A percentile compares a stretch with the other conserved stretches of the same genome.
phyloP scores from a whole-genome alignment of 805 yeast genomes.

The Priceomyces castillae region DNA sequence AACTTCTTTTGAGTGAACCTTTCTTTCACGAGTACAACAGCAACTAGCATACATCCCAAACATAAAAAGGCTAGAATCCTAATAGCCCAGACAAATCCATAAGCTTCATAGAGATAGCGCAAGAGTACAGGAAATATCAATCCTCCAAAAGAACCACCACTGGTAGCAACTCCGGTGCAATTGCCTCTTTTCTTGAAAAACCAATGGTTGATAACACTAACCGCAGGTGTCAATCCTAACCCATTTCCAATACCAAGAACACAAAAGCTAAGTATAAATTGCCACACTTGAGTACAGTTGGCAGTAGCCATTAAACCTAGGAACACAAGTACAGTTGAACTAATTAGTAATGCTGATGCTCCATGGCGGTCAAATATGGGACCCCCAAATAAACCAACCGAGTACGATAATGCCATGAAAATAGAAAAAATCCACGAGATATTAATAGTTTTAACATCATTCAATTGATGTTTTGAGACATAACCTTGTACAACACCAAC shows the following conservation, averaged over 20 bases:
- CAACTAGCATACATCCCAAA: conserved; percentile 21
- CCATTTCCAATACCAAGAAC: conserved; percentile 60
- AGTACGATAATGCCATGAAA: conserved; percentile 47
- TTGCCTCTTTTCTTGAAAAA: conserved; percentile 44
- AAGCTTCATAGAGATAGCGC: conserved; percentile 38
- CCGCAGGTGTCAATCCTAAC: conserved; percentile 56
- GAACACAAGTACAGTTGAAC: conserved; percentile 43
- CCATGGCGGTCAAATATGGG: conserved; percentile 66
- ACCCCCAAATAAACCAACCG: conserved; percentile 52
- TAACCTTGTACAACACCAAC: conserved; percentile 64
- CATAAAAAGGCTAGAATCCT: conserved; percentile 43
- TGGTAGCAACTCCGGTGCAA: conserved; percentile 56
- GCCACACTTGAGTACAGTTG: conserved; percentile 51
- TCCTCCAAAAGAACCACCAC: conserved; percentile 71
- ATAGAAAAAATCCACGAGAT: conserved; percentile 67
- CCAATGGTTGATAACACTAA: conserved; percentile 67
- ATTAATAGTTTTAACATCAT: conserved; percentile 41
- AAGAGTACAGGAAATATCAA: conserved; percentile 56
- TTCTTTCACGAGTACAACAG: conserved; percentile 28
- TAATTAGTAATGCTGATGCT: conserved; percentile 39
- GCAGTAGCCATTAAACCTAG: conserved; percentile 57
- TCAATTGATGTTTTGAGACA: conserved; percentile 53
- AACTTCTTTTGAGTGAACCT: conserved; percentile 16
- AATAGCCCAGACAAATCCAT: conserved; percentile 64
- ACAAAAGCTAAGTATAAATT: conserved; percentile 58